phyloP scores from a whole-genome alignment of 768 basidiomycete genomes.

The Suillus placidus region DNA sequence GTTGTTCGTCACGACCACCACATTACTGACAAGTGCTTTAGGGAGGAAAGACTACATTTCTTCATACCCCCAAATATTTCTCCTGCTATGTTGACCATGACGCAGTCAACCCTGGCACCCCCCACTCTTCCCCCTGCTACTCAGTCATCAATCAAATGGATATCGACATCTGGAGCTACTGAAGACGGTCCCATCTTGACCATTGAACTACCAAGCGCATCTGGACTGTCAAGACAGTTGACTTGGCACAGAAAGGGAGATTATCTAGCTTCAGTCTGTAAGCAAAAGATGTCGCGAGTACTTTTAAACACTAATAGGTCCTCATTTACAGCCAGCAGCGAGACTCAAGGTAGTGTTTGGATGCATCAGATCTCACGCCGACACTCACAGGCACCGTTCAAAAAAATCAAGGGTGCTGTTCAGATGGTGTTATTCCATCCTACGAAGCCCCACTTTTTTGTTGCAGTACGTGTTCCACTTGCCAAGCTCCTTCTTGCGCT shows the following conservation, averaged over 20 bases:
- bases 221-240: constrained; percentile 77
- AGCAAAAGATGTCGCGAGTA: constrained; percentile 38
- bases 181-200: constrained; percentile 62
- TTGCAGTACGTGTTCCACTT: constrained; percentile 68
- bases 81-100: constrained; percentile 55
- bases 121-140: constrained; percentile 60
- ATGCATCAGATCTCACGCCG: constrained; percentile 94
- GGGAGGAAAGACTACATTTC: constrained; percentile 81
- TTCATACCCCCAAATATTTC: constrained; percentile 81
- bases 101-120: constrained; percentile 63
- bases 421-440: constrained; percentile 97
- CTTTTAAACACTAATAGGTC: constrained; percentile 12
- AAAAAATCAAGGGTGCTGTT: constrained; percentile 87
- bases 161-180: constrained; percentile 49
- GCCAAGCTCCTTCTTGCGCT: constrained; percentile 15
- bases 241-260: constrained; percentile 95
- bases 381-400: constrained; percentile 98
- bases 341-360: constrained; percentile 83
- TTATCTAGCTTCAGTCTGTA: constrained; percentile 94
- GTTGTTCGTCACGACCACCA: constrained; percentile 11
- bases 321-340: constrained; percentile 53
- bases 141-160: constrained; percentile 75
- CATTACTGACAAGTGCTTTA: constrained; percentile 35
- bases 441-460: constrained; percentile 92
- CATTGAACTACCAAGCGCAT: constrained; percentile 61